phyloP scores from a whole-genome alignment of 441 rosid species.

The Erodium trifolium region DNA sequence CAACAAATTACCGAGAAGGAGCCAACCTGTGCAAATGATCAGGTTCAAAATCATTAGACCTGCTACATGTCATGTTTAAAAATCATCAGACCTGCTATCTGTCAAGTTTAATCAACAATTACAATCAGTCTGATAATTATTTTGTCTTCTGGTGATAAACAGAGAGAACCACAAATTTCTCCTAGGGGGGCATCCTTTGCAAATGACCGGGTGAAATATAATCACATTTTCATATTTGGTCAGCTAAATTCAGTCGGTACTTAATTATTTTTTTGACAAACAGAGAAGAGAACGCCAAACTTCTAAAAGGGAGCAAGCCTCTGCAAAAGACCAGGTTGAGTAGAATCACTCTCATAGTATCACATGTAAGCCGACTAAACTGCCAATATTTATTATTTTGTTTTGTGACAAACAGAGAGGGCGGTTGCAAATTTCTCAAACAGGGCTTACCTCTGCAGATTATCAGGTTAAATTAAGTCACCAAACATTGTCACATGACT shows the following conservation, averaged over 20 bases:
- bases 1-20: not conserved
- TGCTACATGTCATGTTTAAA: not conserved
- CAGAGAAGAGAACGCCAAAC: not conserved
- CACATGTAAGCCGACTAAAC: not conserved
- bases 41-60: not conserved
- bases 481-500: not conserved
- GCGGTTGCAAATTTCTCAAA: not conserved
- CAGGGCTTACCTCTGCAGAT: not conserved
- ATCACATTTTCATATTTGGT: not conserved
- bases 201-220: slow-evolving; percentile 15
- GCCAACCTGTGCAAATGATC: slow-evolving; percentile 1
- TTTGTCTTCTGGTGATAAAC: not conserved
- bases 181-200: slow-evolving; percentile 35
- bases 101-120: not conserved
- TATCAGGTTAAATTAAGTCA: not conserved
- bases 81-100: too few species aligned
- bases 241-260: not conserved
- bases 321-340: slow-evolving; percentile 1
- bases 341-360: not conserved
- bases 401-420: not conserved
- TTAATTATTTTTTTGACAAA: not conserved
- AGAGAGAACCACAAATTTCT: slow-evolving; percentile 21
- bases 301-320: slow-evolving; percentile 1
- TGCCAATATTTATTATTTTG: not conserved
- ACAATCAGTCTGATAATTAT: not conserved